Conservation (phyloP, 2,329 filamentous ascomycete species). For the Ophiostoma sp. region DNA sequence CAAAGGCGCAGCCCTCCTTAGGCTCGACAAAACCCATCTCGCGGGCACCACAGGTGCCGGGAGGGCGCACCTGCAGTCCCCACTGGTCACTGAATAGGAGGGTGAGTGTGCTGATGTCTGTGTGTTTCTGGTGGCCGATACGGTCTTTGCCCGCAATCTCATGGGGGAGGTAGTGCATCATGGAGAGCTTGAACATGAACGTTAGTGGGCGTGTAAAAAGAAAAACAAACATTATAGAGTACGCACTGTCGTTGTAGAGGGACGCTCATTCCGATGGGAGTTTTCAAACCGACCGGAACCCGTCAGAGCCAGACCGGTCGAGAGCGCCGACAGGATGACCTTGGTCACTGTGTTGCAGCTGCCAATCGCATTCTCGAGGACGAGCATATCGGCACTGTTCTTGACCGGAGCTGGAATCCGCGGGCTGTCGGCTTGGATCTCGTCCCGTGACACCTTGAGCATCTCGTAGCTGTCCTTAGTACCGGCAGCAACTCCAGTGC, state of each 20-base stretch:
- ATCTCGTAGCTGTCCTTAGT: conserved; percentile 51
- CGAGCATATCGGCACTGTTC: conserved; percentile 43
- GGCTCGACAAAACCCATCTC: conserved; percentile 52
- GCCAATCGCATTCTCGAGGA: conserved; percentile 47
- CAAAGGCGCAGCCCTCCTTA: conserved; percentile 46
- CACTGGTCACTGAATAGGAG: conserved; percentile 52
- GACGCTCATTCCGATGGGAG: conserved; percentile 46
- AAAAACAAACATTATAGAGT: neutral
- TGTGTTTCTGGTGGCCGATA: conserved; percentile 52
- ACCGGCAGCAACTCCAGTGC: conserved; percentile 43
- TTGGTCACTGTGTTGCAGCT: conserved; percentile 48
- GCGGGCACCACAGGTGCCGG: conserved; percentile 32
- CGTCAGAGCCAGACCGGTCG: conserved; percentile 42
- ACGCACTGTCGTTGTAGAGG: conserved; percentile 31
- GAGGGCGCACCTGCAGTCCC: conserved; percentile 51
- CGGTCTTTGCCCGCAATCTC: conserved; percentile 31
- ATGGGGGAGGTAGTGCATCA: conserved; percentile 50
- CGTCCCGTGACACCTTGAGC: conserved; percentile 46
- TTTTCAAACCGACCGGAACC: conserved; percentile 46
- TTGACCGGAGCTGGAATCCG: conserved; percentile 45
- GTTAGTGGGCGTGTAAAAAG: neutral
- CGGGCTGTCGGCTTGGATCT: conserved; percentile 44
- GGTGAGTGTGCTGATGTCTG: conserved; percentile 51
- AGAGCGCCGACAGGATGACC: conserved; percentile 47
- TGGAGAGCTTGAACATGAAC: conserved; percentile 44